phyloP scores from a whole-genome alignment of 306 rosid genomes.

The Albizia julibrissin region DNA sequence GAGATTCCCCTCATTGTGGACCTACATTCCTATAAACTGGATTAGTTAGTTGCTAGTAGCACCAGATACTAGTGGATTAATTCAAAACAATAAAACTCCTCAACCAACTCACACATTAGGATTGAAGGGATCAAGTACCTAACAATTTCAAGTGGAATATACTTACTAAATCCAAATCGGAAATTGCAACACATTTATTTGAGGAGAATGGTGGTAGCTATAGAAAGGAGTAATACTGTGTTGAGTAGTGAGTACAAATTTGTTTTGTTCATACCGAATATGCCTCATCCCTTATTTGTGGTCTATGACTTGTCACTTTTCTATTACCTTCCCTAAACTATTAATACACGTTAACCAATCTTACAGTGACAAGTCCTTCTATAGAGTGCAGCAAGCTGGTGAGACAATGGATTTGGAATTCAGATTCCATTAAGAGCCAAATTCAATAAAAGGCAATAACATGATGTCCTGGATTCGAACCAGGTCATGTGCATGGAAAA shows the following conservation, averaged over 20 bases:
- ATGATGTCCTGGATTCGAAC: no score
- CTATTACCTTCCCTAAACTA: constrained; percentile 24
- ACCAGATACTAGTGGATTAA: no score
- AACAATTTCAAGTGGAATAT: not conserved
- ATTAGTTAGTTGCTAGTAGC: no score
- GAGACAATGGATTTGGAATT: not conserved
- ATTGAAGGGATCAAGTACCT: not conserved
- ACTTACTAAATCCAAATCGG: not conserved
- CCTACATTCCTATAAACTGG: no score
- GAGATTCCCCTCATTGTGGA: no score
- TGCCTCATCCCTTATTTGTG: constrained; percentile 19
- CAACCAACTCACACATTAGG: no score
- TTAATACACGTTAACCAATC: not conserved
- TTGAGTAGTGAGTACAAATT: constrained; percentile 29
- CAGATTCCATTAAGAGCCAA: not conserved
- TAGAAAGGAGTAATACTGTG: constrained; percentile 10
- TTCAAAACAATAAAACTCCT: no score
- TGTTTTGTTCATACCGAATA: constrained; percentile 26
- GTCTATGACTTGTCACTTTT: constrained; percentile 36
- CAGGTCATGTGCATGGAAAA: no score
- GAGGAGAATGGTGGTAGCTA: constrained; percentile 36
- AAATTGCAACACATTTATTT: constrained; percentile 6
- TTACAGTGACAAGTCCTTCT: not conserved
- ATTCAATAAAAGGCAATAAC: no score
- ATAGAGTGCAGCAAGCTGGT: not conserved